Base-by-base conservation (phyloP, 2,329 filamentous ascomycete genomes). In the Aspergillus tanneri region DNA sequence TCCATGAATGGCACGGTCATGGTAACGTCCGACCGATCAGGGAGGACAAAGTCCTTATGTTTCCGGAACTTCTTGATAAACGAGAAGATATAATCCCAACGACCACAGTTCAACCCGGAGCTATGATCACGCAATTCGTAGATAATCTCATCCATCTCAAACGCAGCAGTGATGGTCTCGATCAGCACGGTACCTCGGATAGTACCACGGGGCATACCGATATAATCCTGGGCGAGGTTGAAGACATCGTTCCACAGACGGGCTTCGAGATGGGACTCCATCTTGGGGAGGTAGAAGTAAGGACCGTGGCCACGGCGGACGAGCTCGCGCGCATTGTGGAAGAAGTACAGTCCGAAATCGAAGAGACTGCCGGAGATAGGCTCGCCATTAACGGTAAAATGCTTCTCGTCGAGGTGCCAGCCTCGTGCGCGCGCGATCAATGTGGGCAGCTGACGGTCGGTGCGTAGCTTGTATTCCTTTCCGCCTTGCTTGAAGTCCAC, bases 91-190 rank as follows among this genome's bases (percentile, higher is more conserved):
- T 99, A 99, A 70, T 99, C 93, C 93, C 93, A 99, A 60, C 93
- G 87, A 57, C 93, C 93, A 74, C 93, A 97, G 84, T 99, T 99
- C 66, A 99, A 83, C 39, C 93, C 93, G 5, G 92, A 87, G 71
- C 86, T 92, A 79, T 99, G 93, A 68, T 97, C 92, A 52, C 93
- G 87, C 59, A 99, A 86, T 78, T 97, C 93, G 73, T 96, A 99
- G 75, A 99, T 97, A 74, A 99, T 97, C 84, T 99, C 93, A 64
- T 99, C 93, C 93, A 99, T 99, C 80, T 99, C 93, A 66, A 99
- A 99, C 12, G 92, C 93, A 34, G 93, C 93, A 35, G 92, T 82
- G 71, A 99, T 97, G 47, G 93, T 97, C 82, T 99, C 93, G 66
- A 99, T 97, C 62, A 99, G 78, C 30, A 97, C 92, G 3, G 93